phyloP scores from a whole-genome alignment of 371 early-diverging fungal species.

The Antonospora locustae region DNA sequence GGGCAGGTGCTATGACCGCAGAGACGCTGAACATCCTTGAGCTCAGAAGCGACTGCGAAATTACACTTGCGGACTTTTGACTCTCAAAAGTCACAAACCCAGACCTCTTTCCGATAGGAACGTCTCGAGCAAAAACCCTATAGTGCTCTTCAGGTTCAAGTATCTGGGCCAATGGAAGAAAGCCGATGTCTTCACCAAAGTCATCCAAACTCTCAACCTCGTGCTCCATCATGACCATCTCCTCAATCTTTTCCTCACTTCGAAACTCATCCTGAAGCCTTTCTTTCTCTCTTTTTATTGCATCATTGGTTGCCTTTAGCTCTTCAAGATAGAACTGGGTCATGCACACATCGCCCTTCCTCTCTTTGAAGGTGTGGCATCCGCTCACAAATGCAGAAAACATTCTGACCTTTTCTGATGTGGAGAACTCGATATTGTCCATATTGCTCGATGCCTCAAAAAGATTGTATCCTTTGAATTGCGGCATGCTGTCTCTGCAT shows the following conservation, averaged over 20 bases:
- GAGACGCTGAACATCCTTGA: constrained; percentile 46
- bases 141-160: constrained; percentile 26
- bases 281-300: constrained; percentile 1
- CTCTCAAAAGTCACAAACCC: constrained; percentile 54
- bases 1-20: constrained; percentile 50
- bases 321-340: neutral
- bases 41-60: constrained; percentile 49
- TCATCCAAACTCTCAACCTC: constrained; percentile 32
- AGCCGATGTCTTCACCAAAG: constrained; percentile 34
- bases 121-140: constrained; percentile 40
- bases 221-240: constrained; percentile 8
- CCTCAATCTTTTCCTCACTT: constrained; percentile 4
- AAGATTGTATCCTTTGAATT: neutral
- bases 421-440: neutral
- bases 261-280: neutral
- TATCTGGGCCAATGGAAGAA: constrained; percentile 43
- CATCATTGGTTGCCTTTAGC: neutral
- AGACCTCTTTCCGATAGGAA: constrained; percentile 41
- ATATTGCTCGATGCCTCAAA: neutral
- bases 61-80: constrained; percentile 31
- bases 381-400: neutral
- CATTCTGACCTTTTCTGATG: neutral
- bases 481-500: neutral
- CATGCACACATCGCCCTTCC: neutral
- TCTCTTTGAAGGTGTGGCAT: neutral